phyloP scores from a whole-genome alignment of 2,329 filamentous ascomycete genomes.

The Penicillium sp. region DNA sequence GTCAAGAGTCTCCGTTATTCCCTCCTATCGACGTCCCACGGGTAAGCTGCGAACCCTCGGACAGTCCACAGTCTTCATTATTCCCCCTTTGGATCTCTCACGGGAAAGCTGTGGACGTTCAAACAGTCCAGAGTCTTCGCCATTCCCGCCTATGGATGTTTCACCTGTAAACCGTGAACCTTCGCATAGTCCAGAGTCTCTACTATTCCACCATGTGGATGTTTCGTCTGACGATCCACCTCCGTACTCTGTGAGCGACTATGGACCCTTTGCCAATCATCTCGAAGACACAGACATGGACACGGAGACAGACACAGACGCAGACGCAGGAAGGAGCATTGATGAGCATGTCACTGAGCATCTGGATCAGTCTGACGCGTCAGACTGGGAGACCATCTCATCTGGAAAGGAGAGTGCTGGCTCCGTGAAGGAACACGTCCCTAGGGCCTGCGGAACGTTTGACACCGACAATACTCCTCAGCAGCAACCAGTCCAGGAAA shows the following conservation, averaged over 20 bases:
- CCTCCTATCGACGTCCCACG: too few relatives aligned
- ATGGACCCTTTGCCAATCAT: neutral
- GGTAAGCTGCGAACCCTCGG: neutral
- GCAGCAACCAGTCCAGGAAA: neutral
- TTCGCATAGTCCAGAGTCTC: neutral
- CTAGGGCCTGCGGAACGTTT: neutral
- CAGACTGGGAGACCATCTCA: slow-evolving; percentile 1
- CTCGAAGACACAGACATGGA: neutral
- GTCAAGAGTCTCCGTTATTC: neutral
- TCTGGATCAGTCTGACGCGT: neutral
- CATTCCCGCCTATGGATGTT: neutral
- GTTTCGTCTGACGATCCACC: neutral
- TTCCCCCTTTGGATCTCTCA: neutral
- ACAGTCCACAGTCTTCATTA: neutral
- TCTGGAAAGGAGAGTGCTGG: neutral
- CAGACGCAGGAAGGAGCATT: neutral
- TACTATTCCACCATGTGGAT: neutral
- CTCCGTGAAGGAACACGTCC: neutral
- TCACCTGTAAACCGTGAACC: neutral
- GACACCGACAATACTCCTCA: neutral
- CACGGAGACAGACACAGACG: neutral
- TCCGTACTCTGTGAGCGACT: neutral
- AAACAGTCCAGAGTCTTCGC: neutral
- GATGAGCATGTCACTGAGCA: neutral
- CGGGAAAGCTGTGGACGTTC: too few relatives aligned